Conservation (phyloP, 176 grass and related monocot genomes). For the Phyllostachys edulis region DNA sequence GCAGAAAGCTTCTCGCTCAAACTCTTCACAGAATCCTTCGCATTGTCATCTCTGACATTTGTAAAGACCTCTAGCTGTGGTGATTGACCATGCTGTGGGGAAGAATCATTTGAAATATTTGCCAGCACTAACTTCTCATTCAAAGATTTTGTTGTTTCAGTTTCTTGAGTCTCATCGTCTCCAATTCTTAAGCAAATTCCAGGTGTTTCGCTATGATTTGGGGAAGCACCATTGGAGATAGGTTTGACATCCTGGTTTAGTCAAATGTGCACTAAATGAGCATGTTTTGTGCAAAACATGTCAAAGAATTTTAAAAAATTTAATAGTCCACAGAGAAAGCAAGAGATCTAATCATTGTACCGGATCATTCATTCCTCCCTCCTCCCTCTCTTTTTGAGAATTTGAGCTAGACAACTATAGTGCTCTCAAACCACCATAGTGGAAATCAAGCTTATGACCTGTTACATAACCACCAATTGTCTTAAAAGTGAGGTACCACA, state of each 20-base stretch:
- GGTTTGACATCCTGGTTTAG: conserved; percentile 47
- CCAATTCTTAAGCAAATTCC: conserved; percentile 48
- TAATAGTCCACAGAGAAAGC: not conserved
- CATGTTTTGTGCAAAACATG: conserved; percentile 22
- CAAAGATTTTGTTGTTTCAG: conserved; percentile 33
- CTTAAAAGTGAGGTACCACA: not conserved
- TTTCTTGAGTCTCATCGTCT: conserved; percentile 43
- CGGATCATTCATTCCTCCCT: conserved; percentile 3
- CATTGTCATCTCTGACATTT: conserved; percentile 29
- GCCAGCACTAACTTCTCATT: conserved; percentile 36
- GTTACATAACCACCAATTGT: not conserved
- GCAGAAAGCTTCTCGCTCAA: conserved; percentile 83
- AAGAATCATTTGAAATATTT: conserved; percentile 38
- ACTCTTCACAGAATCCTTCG: conserved; percentile 64
- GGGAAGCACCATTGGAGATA: conserved; percentile 34
- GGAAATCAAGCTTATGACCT: conserved; percentile 25
- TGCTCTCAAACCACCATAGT: not conserved
- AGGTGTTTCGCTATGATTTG: conserved; percentile 50
- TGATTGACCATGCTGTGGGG: conserved; percentile 34
- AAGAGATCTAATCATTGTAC: not conserved
- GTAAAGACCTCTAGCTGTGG: conserved; percentile 26
- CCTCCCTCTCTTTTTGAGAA: not conserved
- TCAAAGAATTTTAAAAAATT: not conserved
- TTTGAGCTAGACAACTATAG: conserved; percentile 8
- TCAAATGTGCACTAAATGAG: conserved; percentile 11